Conservation (phyloP, 805 yeast species). For the Wickerhamomyces strasburgensis region DNA sequence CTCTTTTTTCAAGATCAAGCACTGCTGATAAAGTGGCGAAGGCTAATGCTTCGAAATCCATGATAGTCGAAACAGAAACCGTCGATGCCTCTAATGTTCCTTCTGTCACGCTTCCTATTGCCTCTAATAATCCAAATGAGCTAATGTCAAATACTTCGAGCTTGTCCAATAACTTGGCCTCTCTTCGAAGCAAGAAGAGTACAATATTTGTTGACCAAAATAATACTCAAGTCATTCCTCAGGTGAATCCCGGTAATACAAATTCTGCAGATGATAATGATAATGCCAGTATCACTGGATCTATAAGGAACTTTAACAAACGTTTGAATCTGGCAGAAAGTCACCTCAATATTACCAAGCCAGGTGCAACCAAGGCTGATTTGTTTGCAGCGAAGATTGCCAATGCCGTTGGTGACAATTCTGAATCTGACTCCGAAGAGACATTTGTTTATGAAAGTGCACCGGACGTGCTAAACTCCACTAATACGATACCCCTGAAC, state of each 20-base stretch:
- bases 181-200: conserved; percentile 33
- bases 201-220: conserved; percentile 23
- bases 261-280: conserved; percentile 17
- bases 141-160: conserved; percentile 21
- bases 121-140: conserved; percentile 13
- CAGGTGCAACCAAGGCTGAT: conserved; percentile 70
- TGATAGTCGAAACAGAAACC: conserved; percentile 61
- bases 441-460: conserved; percentile 84
- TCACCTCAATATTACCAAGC: conserved; percentile 17
- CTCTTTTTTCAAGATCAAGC: conserved; percentile 21
- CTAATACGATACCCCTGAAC: conserved; percentile 16
- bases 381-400: conserved; percentile 93
- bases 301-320: conserved; percentile 21
- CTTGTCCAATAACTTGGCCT: conserved; percentile 24
- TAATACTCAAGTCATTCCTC: conserved; percentile 4
- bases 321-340: conserved; percentile 17
- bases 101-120: conserved; percentile 25
- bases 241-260: conserved; percentile 6
- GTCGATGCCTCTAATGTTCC: conserved; percentile 40
- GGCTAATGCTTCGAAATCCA: conserved; percentile 25
- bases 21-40: conserved; percentile 20
- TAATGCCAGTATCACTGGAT: conserved; percentile 21
- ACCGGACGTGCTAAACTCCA: conserved; percentile 22
- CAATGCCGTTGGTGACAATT: conserved; percentile 87
- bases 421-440: conserved; percentile 85